Base-by-base conservation (phyloP, 306 rosid genomes). In the Rosa multiflora region DNA sequence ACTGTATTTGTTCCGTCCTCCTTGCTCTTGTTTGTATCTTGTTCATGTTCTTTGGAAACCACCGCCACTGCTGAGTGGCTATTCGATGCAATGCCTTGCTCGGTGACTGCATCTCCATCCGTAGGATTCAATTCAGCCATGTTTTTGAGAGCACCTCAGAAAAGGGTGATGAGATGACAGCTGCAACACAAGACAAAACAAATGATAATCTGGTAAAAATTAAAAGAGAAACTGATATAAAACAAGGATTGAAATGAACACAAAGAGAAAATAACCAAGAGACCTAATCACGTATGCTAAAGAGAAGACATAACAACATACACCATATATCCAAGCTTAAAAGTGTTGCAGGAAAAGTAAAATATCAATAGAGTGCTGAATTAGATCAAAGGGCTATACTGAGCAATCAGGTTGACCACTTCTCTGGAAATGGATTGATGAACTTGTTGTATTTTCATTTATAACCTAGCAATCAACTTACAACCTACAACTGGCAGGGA, bases 1-100 rank as follows among this genome's bases (percentile, higher is more conserved):
- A 94, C 90, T 70, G 88, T 71, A 2, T 83, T 85, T 63, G 40
- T 46, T 58, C 64, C 66, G 74, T 83, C 85, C 43, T 84, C 79
- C 70, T 79, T 87, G 68, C 53, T 64, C 80, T 77, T 85, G 20
- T 56, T 86, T 47, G 13, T 76, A 58, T 83, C 86, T 73, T 87
- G 69, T 21, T 63, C 67, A 51, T 52, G 82, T 12, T 81, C 81
- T 51, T 81, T 74, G 59, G 82, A 74, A 78, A 52, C 83, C 46
- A 0, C 63, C 21, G 14, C 14, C 37, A 17, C 76, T 46, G 59
- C 69, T 59, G 64, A 58, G 69, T 53, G 48, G 82, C 70, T 74
- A 71, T 47, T 76, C 43, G 89, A 78, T 80, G 85, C 82, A 68
- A 68, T 52, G 76, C n/a, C 80, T 26, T 83, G 84, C 20, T 72